Percentiles rank a stretch among this genome's conserved stretches.
These are phyloP conservation scores for Eimeria falciformis DNA, from an alignment of 169 alveolate genomes.

Conservation along the genomic window DNA sequence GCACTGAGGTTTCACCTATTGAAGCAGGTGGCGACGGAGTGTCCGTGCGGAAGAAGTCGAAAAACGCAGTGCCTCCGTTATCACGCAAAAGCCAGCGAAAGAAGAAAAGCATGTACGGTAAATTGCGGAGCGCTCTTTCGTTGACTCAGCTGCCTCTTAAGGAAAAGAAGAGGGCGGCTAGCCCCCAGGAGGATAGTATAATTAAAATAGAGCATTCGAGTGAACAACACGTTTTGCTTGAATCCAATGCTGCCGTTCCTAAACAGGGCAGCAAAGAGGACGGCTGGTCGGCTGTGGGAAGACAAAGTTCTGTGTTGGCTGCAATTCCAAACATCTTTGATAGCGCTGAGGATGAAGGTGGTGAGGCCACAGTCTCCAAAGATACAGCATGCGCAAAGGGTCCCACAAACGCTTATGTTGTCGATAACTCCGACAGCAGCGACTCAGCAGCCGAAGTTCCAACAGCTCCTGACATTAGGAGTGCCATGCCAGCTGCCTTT, in stretches of 20 bases:
- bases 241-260: background rate
- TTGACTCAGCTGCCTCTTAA: constrained; percentile 27
- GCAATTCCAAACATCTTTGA: constrained; percentile 47
- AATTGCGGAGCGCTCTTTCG: constrained; percentile 39
- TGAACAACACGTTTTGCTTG: background rate
- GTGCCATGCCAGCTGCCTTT: background rate
- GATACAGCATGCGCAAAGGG: background rate
- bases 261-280: background rate
- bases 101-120: constrained; percentile 67
- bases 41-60: constrained; percentile 8
- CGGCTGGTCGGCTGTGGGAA: background rate
- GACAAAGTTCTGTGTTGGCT: constrained; percentile 31
- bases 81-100: background rate
- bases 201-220: background rate
- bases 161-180: background rate
- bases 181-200: background rate
- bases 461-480: background rate
- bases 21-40: background rate
- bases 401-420: background rate
- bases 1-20: background rate
- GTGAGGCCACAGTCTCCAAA: background rate
- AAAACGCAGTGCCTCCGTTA: background rate
- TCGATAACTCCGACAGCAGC: constrained; percentile 28
- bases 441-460: background rate
- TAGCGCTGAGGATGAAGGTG: background rate